These are phyloP conservation scores for Thalassiosira ordinaria DNA, from an alignment of 352 stramenopile genomes.

Conservation along the genomic window DNA sequence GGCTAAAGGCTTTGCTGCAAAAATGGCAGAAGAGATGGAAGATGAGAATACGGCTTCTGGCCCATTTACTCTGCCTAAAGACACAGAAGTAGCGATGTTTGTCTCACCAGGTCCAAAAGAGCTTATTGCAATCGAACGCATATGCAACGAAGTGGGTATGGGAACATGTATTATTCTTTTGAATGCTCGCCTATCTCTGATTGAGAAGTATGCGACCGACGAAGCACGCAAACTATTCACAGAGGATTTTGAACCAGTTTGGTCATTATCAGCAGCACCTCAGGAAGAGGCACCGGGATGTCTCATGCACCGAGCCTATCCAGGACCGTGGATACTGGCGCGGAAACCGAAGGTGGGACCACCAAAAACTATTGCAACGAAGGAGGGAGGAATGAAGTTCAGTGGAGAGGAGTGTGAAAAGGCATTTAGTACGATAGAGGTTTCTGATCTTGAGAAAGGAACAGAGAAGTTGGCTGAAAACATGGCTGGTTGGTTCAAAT, in stretches of 20 bases:
- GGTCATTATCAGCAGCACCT: constrained; percentile 67
- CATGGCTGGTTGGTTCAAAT: constrained; percentile 79
- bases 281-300: constrained; percentile 75
- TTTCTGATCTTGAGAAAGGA: constrained; percentile 75
- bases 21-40: constrained; percentile 70
- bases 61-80: constrained; percentile 67
- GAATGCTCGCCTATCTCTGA: constrained; percentile 67
- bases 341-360: constrained; percentile 76
- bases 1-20: constrained; percentile 75
- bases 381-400: constrained; percentile 39
- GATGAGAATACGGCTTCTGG: constrained; percentile 48
- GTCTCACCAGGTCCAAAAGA: constrained; percentile 79
- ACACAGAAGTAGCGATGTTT: constrained; percentile 81
- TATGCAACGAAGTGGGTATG: constrained; percentile 75
- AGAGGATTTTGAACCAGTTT: constrained; percentile 77
- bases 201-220: constrained; percentile 53
- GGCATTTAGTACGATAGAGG: constrained; percentile 64
- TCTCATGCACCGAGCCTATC: constrained; percentile 74
- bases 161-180: constrained; percentile 78
- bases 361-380: constrained; percentile 64
- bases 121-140: constrained; percentile 73
- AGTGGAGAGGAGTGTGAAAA: constrained; percentile 60
- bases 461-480: constrained; percentile 74
- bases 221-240: constrained; percentile 62
- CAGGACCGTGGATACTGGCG: constrained; percentile 69